A percentile compares a stretch with the other conserved stretches of the same genome.
Evolutionary conservation across 345 rosid genomes (phyloP).

Genomic region (Populus pruinosa): DNA sequence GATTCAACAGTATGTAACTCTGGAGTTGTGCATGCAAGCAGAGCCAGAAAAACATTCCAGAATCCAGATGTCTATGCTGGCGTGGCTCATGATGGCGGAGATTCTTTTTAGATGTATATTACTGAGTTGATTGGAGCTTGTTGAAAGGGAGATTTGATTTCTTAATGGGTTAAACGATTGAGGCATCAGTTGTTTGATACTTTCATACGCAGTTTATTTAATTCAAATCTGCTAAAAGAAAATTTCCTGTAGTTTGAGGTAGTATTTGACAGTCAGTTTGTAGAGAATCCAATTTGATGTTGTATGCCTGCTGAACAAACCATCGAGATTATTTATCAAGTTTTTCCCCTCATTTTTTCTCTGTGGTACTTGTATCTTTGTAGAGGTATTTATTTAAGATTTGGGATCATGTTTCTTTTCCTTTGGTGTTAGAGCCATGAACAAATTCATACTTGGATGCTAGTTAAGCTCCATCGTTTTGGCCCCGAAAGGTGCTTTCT

Average conservation of each 20-base stretch:
- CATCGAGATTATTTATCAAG: not conserved
- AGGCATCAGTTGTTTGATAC: constrained; percentile 5
- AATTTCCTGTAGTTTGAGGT: constrained; percentile 1
- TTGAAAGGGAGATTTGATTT: constrained; percentile 5
- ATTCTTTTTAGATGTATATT: constrained; percentile 21
- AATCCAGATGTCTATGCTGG: constrained; percentile 21
- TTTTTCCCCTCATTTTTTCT: not conserved
- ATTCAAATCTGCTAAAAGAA: not conserved
- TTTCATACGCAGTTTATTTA: not conserved
- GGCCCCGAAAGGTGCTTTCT: too few species aligned
- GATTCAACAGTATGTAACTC: constrained; percentile 10
- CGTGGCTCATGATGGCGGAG: constrained; percentile 25
- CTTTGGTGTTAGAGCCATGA: too few species aligned
- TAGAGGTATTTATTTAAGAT: not conserved
- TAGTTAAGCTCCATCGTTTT: too few species aligned
- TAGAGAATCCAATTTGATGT: not conserved
- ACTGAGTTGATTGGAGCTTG: constrained; percentile 20
- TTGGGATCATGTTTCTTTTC: not conserved
- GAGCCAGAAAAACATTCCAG: constrained; percentile 18
- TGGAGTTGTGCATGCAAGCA: constrained; percentile 11
- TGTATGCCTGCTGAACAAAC: not conserved
- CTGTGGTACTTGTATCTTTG: not conserved
- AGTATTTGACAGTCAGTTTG: not conserved
- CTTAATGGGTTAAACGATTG: constrained; percentile 15
- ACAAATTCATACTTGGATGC: too few species aligned